Evolutionary conservation across 2,329 filamentous ascomycete genomes (phyloP).

Genomic region (Colletotrichum endophyticum): DNA sequence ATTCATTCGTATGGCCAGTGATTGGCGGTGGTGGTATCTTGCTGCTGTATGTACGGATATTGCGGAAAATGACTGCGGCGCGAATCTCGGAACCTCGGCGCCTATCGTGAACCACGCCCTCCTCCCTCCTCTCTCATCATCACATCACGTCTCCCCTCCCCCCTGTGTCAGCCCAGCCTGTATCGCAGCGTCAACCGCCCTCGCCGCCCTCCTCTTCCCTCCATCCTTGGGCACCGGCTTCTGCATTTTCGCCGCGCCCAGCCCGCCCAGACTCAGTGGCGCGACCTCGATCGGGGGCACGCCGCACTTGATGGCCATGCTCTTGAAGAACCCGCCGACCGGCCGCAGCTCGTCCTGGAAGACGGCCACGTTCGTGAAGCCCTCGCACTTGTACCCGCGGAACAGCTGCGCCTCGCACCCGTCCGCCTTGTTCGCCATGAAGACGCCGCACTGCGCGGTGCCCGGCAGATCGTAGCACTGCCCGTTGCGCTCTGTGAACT

Average conservation of each 20-base stretch:
- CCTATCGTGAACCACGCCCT: background rate
- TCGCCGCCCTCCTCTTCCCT: background rate
- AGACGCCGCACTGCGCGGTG: conserved; percentile 13
- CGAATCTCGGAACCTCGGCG: background rate
- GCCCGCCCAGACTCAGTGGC: conserved; percentile 7
- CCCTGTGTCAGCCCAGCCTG: background rate
- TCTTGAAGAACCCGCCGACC: conserved; percentile 12
- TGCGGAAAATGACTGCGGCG: background rate
- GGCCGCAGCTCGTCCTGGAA: conserved; percentile 7
- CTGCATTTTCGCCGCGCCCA: conserved; percentile 11
- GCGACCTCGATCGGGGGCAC: conserved; percentile 5
- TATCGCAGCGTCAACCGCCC: background rate
- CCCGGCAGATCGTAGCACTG: conserved; percentile 16
- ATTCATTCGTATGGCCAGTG: background rate
- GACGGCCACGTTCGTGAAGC: conserved; percentile 12
- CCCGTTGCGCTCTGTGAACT: background rate
- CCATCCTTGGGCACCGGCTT: background rate
- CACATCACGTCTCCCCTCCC: background rate
- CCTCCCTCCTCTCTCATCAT: background rate
- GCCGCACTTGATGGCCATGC: conserved; percentile 17
- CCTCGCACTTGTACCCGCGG: conserved; percentile 1
- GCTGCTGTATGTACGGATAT: background rate
- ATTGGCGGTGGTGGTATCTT: background rate
- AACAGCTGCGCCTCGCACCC: conserved; percentile 19
- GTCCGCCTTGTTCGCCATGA: conserved; percentile 14